Conservation (phyloP, 331 rosid species). For the Erythrophleum ivorense region DNA sequence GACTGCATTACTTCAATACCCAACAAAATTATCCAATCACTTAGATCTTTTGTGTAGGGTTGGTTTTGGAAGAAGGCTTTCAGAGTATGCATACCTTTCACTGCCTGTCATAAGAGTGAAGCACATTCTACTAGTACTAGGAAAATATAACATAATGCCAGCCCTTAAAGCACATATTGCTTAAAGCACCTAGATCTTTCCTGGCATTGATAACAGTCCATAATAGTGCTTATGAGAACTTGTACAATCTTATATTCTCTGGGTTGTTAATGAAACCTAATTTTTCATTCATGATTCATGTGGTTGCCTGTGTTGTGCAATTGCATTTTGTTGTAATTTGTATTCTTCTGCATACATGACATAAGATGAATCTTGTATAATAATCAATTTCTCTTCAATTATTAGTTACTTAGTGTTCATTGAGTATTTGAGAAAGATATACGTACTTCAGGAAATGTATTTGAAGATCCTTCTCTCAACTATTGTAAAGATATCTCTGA, state of each 20-base stretch:
- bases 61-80: not conserved
- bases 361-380: not conserved
- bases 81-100: not conserved
- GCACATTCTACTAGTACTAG: not conserved
- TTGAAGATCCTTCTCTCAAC: slow-evolving; percentile 48
- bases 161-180: no score
- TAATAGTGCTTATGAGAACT: not conserved
- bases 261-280: not conserved
- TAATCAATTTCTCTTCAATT: not conserved
- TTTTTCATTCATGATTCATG: not conserved
- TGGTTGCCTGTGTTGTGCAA: not conserved
- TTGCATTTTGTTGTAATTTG: no score
- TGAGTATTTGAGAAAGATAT: slow-evolving; percentile 56
- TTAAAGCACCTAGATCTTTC: no score
- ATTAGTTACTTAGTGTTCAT: slow-evolving; percentile 66
- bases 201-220: no score
- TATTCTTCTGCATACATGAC: not conserved
- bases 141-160: not conserved
- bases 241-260: not conserved
- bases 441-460: slow-evolving; percentile 39
- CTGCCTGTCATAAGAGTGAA: not conserved
- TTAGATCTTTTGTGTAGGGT: not conserved
- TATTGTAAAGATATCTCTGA: slow-evolving; percentile 52
- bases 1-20: no score
- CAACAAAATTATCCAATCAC: not conserved